These are phyloP conservation scores for Phaeosphaeriaceae sp. DNA, from an alignment of 2,329 filamentous ascomycete genomes.

Conservation along the genomic window DNA sequence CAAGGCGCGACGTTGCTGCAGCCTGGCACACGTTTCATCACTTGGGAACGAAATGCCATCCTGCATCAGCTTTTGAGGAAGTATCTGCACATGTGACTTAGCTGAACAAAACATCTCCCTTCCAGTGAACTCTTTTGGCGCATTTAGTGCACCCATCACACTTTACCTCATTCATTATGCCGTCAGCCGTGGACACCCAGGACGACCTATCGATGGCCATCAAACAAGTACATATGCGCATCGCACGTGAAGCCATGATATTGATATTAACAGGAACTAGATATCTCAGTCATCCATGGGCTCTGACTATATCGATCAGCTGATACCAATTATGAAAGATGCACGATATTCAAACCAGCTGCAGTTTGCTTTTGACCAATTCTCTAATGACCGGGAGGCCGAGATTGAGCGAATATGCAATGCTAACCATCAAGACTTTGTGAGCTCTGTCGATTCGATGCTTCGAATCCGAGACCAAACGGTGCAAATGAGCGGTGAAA, in stretches of 20 bases:
- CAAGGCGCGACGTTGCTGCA: neutral
- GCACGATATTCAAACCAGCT: slow-evolving; percentile 78
- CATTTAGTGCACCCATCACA: slow-evolving; percentile 4
- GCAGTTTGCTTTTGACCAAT: slow-evolving; percentile 77
- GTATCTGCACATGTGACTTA: neutral
- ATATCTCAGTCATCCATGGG: slow-evolving; percentile 93
- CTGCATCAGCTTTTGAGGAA: neutral
- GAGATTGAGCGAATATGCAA: slow-evolving; percentile 96
- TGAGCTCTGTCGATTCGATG: slow-evolving; percentile 91
- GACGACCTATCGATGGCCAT: slow-evolving; percentile 58
- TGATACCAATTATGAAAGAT: slow-evolving; percentile 94
- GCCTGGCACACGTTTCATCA: slow-evolving; percentile 28
- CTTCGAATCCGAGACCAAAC: slow-evolving; percentile 90
- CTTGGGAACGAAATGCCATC: neutral
- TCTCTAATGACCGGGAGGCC: slow-evolving; percentile 83
- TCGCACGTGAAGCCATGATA: neutral
- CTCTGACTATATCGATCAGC: slow-evolving; percentile 90
- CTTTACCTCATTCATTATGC: slow-evolving; percentile 31
- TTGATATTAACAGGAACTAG: slow-evolving; percentile 55
- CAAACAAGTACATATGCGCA: slow-evolving; percentile 52
- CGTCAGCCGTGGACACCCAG: slow-evolving; percentile 50
- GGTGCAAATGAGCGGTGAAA: slow-evolving; percentile 85
- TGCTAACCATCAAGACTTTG: slow-evolving; percentile 95
- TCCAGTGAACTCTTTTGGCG: neutral
- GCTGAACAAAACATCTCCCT: neutral